These are phyloP conservation scores for Russula foetens DNA, from an alignment of 768 basidiomycete genomes.

Conservation along the genomic window DNA sequence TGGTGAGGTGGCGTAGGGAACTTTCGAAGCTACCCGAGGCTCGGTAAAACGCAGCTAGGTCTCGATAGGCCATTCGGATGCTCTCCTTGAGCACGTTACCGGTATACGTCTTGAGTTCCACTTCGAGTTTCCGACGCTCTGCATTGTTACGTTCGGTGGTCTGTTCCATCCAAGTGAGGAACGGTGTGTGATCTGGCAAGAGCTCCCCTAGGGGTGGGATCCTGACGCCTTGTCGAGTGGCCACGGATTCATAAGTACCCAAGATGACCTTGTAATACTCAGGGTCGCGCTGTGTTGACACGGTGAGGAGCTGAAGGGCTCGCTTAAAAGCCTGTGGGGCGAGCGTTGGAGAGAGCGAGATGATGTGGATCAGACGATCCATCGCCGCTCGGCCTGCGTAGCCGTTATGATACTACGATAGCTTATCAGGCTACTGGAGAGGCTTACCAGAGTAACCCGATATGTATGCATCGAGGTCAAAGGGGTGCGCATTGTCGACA, in stretches of 20 bases:
- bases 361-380: slow-evolving; percentile 64
- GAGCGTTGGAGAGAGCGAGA: slow-evolving; percentile 53
- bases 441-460: slow-evolving; percentile 65
- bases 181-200: slow-evolving; percentile 41
- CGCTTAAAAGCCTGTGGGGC: slow-evolving; percentile 66
- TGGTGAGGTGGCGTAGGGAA: slow-evolving; percentile 79
- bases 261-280: slow-evolving; percentile 45
- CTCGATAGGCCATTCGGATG: slow-evolving; percentile 89
- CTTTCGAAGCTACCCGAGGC: slow-evolving; percentile 60
- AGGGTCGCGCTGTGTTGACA: slow-evolving; percentile 58
- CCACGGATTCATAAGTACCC: slow-evolving; percentile 45
- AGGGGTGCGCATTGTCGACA: slow-evolving; percentile 76
- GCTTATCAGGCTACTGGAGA: not conserved
- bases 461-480: slow-evolving; percentile 78
- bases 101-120: slow-evolving; percentile 89
- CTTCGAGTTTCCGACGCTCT: slow-evolving; percentile 81
- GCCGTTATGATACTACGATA: not conserved
- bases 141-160: slow-evolving; percentile 52
- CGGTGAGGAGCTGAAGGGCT: slow-evolving; percentile 47
- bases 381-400: slow-evolving; percentile 63
- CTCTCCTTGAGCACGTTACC: slow-evolving; percentile 99
- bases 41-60: slow-evolving; percentile 75
- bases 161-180: slow-evolving; percentile 57
- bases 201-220: slow-evolving; percentile 43
- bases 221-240: slow-evolving; percentile 26